phyloP scores from a whole-genome alignment of 2,329 filamentous ascomycete species.

The Epichloe amarillans region DNA sequence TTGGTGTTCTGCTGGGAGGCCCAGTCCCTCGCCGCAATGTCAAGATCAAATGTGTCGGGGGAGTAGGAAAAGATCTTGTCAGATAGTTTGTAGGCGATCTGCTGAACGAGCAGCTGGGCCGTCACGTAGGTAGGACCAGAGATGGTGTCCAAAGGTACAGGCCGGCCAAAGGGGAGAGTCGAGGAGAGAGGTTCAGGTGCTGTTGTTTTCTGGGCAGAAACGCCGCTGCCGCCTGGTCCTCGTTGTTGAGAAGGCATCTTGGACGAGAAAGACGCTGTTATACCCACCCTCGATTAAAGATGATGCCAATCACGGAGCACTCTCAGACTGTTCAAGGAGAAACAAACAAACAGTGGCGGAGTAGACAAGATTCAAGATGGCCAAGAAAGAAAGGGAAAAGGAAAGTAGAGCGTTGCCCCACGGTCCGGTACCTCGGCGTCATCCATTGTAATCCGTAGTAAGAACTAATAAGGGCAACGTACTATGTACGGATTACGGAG shows the following conservation, averaged over 20 bases:
- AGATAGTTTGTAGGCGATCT: conserved; percentile 87
- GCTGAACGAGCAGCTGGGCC: conserved; percentile 85
- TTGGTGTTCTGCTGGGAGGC: conserved; percentile 56
- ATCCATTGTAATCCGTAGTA: background rate
- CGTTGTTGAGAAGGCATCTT: conserved; percentile 24
- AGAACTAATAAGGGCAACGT: background rate
- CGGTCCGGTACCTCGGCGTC: background rate
- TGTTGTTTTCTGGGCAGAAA: conserved; percentile 10
- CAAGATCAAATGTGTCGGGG: conserved; percentile 82
- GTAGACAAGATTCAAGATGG: background rate
- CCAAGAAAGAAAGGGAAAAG: background rate
- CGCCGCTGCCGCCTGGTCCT: conserved; percentile 22
- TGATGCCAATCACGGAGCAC: background rate
- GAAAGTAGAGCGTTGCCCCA: background rate
- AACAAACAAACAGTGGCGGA: background rate
- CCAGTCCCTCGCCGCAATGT: conserved; percentile 73
- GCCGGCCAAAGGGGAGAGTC: conserved; percentile 43
- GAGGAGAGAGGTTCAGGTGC: conserved; percentile 32
- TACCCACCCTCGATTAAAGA: background rate
- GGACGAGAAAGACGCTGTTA: background rate
- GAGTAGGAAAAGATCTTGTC: conserved; percentile 98
- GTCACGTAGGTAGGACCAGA: conserved; percentile 85
- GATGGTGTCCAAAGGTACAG: conserved; percentile 45
- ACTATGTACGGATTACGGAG: background rate
- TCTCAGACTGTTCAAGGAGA: background rate